phyloP scores from a whole-genome alignment of 2,329 filamentous ascomycete species.

The Phaeomoniella chlamydospora region DNA sequence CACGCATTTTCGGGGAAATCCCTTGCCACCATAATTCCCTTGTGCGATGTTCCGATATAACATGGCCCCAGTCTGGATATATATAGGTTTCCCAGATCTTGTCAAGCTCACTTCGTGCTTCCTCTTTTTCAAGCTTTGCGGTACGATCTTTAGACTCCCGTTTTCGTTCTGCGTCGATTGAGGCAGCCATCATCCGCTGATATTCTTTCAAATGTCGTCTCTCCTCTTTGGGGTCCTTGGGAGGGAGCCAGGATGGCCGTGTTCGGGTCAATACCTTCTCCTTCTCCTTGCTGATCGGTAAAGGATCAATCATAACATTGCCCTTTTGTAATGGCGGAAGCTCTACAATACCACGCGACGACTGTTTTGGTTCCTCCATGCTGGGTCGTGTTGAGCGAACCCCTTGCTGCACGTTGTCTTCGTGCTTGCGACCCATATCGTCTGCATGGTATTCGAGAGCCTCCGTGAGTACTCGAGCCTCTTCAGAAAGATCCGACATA shows the following conservation, averaged over 20 bases:
- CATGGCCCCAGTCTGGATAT: conserved; percentile 42
- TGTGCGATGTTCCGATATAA: conserved; percentile 37
- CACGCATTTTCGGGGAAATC: conserved; percentile 40
- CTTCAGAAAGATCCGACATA: conserved; percentile 42
- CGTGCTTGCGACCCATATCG: conserved; percentile 27
- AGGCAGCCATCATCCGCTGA: conserved; percentile 50
- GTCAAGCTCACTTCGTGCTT: conserved; percentile 37
- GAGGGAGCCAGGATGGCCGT: conserved; percentile 53
- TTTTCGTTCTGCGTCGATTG: conserved; percentile 43
- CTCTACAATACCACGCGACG: conserved; percentile 25
- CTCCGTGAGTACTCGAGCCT: conserved; percentile 45
- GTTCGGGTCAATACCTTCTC: conserved; percentile 50
- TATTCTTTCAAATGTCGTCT: conserved; percentile 67
- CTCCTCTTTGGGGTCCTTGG: conserved; percentile 74
- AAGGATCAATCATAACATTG: conserved; percentile 50
- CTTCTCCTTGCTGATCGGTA: conserved; percentile 53
- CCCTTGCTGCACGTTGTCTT: conserved; percentile 32
- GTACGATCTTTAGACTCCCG: conserved; percentile 33
- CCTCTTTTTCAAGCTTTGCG: conserved; percentile 32
- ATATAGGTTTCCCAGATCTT: conserved; percentile 49
- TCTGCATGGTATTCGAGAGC: conserved; percentile 44
- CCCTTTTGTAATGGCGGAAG: conserved; percentile 48
- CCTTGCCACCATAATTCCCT: conserved; percentile 53
- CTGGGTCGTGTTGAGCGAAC: conserved; percentile 19
- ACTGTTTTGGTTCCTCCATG: conserved; percentile 20